Evolutionary conservation across 495 filamentous ascomycete species (phyloP).

Genomic region (Bathelium albidoporum): DNA sequence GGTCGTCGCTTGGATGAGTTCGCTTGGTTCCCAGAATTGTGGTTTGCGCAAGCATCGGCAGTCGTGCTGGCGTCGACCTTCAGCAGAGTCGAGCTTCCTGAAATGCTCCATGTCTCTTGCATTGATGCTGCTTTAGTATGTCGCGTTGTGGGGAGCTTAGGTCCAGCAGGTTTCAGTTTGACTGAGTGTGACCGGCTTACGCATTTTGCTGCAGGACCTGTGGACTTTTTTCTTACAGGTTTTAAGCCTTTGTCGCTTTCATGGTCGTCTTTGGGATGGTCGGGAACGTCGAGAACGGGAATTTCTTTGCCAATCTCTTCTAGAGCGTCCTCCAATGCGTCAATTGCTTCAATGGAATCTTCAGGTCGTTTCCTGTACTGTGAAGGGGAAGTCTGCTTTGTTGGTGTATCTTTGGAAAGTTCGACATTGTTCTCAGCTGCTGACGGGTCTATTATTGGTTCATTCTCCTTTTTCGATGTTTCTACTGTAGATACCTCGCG

Average conservation of each 20-base stretch:
- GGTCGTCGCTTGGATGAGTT: conserved; percentile 21
- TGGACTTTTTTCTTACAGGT: conserved; percentile 10
- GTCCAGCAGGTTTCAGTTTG: conserved; percentile 10
- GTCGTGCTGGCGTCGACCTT: background rate
- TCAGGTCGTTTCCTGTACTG: conserved; percentile 25
- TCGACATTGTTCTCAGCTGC: background rate
- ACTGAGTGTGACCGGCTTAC: background rate
- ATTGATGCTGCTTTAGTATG: background rate
- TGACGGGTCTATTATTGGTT: background rate
- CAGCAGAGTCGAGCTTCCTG: background rate
- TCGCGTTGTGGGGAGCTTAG: conserved; percentile 14
- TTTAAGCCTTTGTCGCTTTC: background rate
- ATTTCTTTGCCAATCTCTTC: conserved; percentile 41
- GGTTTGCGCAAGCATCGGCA: background rate
- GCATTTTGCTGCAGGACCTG: background rate
- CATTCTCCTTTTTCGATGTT: background rate
- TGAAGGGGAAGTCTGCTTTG: background rate
- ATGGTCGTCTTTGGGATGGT: background rate
- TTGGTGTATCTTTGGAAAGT: background rate
- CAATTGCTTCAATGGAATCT: conserved; percentile 58
- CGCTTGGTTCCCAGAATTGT: background rate
- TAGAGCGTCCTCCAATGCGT: conserved; percentile 57
- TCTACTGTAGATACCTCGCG: background rate
- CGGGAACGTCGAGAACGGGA: background rate
- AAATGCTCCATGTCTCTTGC: background rate